Evolutionary conservation across 2,329 filamentous ascomycete genomes (phyloP).

Genomic region (Exophiala sp.): DNA sequence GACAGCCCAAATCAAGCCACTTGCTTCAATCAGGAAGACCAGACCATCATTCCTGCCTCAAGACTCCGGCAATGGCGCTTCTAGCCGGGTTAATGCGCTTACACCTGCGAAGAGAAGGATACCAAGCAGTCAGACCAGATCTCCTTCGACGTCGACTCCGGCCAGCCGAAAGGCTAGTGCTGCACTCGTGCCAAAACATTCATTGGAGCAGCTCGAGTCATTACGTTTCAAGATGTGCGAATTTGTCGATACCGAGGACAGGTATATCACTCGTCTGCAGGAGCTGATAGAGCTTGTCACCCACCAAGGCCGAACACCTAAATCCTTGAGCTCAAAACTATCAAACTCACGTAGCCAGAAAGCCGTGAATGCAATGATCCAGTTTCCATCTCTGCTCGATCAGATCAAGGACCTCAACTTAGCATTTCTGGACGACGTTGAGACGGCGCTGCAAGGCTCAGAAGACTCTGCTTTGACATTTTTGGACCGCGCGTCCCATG

Average conservation of each 20-base stretch:
- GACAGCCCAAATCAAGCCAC: constrained; percentile 4
- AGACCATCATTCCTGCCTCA: constrained; percentile 26
- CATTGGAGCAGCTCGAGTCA: constrained; percentile 81
- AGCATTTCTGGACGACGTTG: constrained; percentile 72
- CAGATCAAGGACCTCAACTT: constrained; percentile 78
- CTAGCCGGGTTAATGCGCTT: constrained; percentile 10
- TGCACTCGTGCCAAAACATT: constrained; percentile 78
- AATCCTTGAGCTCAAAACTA: constrained; percentile 67
- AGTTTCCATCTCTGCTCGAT: constrained; percentile 75
- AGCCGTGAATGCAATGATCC: constrained; percentile 28
- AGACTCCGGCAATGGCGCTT: constrained; percentile 10
- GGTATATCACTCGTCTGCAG: constrained; percentile 84
- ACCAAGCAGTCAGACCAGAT: constrained; percentile 19
- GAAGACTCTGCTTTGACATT: constrained; percentile 75
- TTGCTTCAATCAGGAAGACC: constrained; percentile 28
- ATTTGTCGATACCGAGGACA: constrained; percentile 86
- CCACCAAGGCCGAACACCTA: constrained; percentile 67
- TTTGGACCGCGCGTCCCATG: constrained; percentile 32
- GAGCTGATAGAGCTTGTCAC: constrained; percentile 79
- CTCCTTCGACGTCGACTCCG: constrained; percentile 23
- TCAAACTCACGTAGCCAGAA: constrained; percentile 25
- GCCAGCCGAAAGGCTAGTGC: constrained; percentile 65
- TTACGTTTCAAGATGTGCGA: constrained; percentile 86
- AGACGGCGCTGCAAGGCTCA: constrained; percentile 73
- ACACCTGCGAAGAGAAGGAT: constrained; percentile 22